phyloP scores from a whole-genome alignment of 352 stramenopile genomes.

The Phytopythium boreale region DNA sequence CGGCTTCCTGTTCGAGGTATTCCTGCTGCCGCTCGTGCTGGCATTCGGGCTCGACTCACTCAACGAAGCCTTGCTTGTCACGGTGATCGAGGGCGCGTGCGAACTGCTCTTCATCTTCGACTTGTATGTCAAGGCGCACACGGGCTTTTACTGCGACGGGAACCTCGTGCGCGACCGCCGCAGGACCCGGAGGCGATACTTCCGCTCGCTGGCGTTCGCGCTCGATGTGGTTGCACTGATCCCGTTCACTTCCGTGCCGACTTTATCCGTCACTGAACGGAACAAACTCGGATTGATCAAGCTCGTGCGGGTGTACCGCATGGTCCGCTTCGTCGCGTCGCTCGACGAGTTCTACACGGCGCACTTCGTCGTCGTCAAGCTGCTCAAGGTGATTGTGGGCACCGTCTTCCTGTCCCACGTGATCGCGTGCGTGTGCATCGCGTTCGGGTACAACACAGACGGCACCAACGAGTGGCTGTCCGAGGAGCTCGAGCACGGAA shows the following conservation, averaged over 20 bases:
- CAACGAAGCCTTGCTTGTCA: background rate
- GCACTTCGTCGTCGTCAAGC: slow-evolving; percentile 50
- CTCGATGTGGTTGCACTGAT: slow-evolving; percentile 50
- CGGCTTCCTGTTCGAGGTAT: slow-evolving; percentile 48
- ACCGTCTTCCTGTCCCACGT: slow-evolving; percentile 56
- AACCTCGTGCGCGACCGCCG: slow-evolving; percentile 49
- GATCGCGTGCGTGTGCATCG: slow-evolving; percentile 53
- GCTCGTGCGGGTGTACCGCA: slow-evolving; percentile 35
- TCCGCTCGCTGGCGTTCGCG: slow-evolving; percentile 41
- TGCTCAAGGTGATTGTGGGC: slow-evolving; percentile 43
- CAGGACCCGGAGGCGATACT: slow-evolving; percentile 40
- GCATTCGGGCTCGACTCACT: slow-evolving; percentile 33
- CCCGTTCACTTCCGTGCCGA: slow-evolving; percentile 15
- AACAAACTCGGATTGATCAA: slow-evolving; percentile 20
- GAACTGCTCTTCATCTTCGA: slow-evolving; percentile 57
- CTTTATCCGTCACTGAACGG: background rate
- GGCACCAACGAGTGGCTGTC: slow-evolving; percentile 56
- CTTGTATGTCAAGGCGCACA: slow-evolving; percentile 54
- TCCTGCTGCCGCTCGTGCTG: slow-evolving; percentile 55
- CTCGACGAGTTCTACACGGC: slow-evolving; percentile 65
- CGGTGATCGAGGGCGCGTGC: background rate
- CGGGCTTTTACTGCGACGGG: slow-evolving; percentile 53
- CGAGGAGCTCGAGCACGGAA: slow-evolving; percentile 15
- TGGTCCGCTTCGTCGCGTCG: slow-evolving; percentile 43
- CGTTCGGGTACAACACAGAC: slow-evolving; percentile 51